A percentile compares a stretch with the other conserved stretches of the same genome.
Evolutionary conservation across 192 early-diverging fungal genomes (phyloP).

Genomic region (Coemansia furcata): DNA sequence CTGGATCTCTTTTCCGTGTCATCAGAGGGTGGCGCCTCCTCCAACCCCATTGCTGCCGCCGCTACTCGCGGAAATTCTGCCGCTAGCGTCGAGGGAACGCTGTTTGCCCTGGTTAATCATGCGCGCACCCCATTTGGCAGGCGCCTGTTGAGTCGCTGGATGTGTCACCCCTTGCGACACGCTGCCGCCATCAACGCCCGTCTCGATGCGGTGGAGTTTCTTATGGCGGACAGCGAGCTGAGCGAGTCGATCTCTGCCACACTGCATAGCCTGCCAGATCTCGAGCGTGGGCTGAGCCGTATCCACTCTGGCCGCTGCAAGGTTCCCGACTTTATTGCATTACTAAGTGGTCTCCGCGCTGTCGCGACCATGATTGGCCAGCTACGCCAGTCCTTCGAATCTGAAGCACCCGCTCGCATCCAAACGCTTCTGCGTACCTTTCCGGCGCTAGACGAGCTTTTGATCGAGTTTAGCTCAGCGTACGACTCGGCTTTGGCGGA

Average conservation of each 20-base stretch:
- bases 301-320: conserved; percentile 84
- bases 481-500: conserved; percentile 70
- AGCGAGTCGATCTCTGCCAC: conserved; percentile 50
- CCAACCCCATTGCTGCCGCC: background rate
- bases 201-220: conserved; percentile 86
- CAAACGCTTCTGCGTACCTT: conserved; percentile 45
- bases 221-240: conserved; percentile 57
- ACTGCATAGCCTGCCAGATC: conserved; percentile 67
- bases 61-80: conserved; percentile 3
- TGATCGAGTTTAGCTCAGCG: conserved; percentile 71
- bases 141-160: conserved; percentile 74
- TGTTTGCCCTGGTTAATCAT: conserved; percentile 83
- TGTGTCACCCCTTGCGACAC: conserved; percentile 82
- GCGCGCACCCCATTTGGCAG: conserved; percentile 89
- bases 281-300: conserved; percentile 88
- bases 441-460: conserved; percentile 58
- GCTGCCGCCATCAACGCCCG: conserved; percentile 72
- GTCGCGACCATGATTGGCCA: conserved; percentile 21
- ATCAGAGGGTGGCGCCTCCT: conserved; percentile 55
- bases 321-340: conserved; percentile 78
- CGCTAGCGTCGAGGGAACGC: conserved; percentile 61
- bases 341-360: conserved; percentile 60
- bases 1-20: conserved; percentile 90
- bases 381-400: conserved; percentile 7
- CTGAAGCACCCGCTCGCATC: conserved; percentile 16